A percentile compares a stretch with the other conserved stretches of the same genome.
Conservation (phyloP, 495 filamentous ascomycete species). For the Usnea hakonensis region DNA sequence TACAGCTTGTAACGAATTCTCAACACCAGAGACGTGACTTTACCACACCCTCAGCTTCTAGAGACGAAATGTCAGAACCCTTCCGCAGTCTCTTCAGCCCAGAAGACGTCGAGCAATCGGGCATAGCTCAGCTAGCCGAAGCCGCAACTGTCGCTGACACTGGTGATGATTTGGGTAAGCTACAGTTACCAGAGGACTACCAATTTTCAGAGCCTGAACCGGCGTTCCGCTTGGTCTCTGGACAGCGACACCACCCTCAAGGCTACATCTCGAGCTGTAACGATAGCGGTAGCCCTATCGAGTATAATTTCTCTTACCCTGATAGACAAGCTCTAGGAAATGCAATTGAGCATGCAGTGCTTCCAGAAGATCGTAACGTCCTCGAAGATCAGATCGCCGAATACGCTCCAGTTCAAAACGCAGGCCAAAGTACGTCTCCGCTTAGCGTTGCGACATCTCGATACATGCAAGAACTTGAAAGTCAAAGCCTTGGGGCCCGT, state of each 20-base stretch:
- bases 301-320: background rate
- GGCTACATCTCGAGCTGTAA: background rate
- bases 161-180: too few species aligned
- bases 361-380: background rate
- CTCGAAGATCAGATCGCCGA: background rate
- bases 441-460: background rate
- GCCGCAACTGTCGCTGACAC: background rate
- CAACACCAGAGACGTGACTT: background rate
- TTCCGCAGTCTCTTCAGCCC: background rate
- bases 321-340: background rate
- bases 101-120: background rate
- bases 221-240: constrained; percentile 10
- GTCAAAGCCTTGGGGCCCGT: background rate
- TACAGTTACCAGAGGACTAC: background rate
- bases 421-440: background rate
- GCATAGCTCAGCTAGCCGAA: background rate
- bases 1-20: background rate
- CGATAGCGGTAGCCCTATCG: background rate
- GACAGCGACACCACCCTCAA: background rate
- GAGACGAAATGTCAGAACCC: background rate
- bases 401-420: background rate
- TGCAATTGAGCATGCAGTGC: background rate
- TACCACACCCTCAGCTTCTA: background rate
- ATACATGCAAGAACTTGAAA: background rate
- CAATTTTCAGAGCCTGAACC: background rate